Conservation (phyloP, 495 filamentous ascomycete genomes). For the Xylaria venustula region DNA sequence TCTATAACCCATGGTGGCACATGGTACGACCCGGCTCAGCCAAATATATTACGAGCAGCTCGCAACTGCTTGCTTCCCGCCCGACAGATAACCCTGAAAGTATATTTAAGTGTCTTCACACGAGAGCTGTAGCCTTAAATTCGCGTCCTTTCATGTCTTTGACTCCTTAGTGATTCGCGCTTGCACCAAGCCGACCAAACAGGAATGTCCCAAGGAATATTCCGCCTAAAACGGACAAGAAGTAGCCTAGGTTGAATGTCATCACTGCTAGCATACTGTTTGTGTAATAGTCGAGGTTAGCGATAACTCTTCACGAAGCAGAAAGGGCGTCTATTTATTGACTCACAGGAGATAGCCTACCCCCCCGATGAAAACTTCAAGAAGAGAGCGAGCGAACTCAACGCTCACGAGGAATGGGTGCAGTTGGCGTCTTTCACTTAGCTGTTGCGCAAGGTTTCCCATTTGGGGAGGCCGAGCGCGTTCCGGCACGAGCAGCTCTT, state of each 20-base stretch:
- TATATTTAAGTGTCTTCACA: no score
- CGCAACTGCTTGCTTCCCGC: no score
- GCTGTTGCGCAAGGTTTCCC: not conserved
- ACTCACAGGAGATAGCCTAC: slow-evolving; percentile 77
- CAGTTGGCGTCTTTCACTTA: slow-evolving; percentile 15
- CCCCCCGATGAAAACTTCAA: slow-evolving; percentile 60
- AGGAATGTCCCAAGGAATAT: slow-evolving; percentile 72
- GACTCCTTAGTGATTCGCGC: slow-evolving; percentile 18
- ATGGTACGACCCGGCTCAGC: no score
- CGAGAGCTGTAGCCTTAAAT: no score
- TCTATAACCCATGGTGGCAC: no score
- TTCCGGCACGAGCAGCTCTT: not conserved
- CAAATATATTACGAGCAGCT: no score
- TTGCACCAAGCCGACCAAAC: slow-evolving; percentile 56
- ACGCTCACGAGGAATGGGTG: slow-evolving; percentile 22
- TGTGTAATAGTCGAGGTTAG: slow-evolving; percentile 1
- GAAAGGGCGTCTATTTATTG: not conserved
- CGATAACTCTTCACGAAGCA: not conserved
- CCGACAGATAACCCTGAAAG: no score
- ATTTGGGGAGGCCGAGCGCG: not conserved
- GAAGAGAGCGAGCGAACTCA: slow-evolving; percentile 21
- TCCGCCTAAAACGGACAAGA: slow-evolving; percentile 71
- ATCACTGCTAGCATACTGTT: slow-evolving; percentile 83
- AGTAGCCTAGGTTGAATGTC: slow-evolving; percentile 87
- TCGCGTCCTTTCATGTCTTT: not conserved